Evolutionary conservation across 129 eudicot genomes (phyloP).

Genomic region (Chrysanthemum makinoi): DNA sequence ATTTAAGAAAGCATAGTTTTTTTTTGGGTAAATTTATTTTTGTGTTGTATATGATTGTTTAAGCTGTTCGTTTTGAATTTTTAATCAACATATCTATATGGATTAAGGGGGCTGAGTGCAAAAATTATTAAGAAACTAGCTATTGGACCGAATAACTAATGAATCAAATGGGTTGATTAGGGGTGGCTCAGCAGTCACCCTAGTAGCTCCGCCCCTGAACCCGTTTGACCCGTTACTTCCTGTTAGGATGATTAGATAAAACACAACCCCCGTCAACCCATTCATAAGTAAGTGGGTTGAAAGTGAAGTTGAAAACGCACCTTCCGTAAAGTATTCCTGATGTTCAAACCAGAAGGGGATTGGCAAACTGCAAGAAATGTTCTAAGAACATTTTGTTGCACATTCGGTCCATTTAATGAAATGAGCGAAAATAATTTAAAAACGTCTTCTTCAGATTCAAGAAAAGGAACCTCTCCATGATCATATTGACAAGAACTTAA

Average conservation of each 20-base stretch:
- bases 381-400: slow-evolving; percentile 46
- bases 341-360: slow-evolving; percentile 37
- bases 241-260: neutral
- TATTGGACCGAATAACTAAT: too few species aligned
- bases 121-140: too few species aligned
- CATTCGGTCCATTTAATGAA: slow-evolving; percentile 43
- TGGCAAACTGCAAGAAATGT: slow-evolving; percentile 48
- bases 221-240: neutral
- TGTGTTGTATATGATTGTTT: too few species aligned
- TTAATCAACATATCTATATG: too few species aligned
- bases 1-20: too few species aligned
- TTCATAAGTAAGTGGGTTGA: too few species aligned
- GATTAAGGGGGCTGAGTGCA: too few species aligned
- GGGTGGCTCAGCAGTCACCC: too few species aligned
- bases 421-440: slow-evolving; percentile 53
- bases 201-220: too few species aligned
- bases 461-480: slow-evolving; percentile 17
- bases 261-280: neutral
- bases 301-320: slow-evolving; percentile 15
- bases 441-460: slow-evolving; percentile 50
- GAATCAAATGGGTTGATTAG: too few species aligned
- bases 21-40: too few species aligned
- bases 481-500: slow-evolving; percentile 23
- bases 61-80: too few species aligned
- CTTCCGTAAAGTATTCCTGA: slow-evolving; percentile 43